phyloP scores from a whole-genome alignment of 768 basidiomycete species.

The Lactifluus subvellereus region DNA sequence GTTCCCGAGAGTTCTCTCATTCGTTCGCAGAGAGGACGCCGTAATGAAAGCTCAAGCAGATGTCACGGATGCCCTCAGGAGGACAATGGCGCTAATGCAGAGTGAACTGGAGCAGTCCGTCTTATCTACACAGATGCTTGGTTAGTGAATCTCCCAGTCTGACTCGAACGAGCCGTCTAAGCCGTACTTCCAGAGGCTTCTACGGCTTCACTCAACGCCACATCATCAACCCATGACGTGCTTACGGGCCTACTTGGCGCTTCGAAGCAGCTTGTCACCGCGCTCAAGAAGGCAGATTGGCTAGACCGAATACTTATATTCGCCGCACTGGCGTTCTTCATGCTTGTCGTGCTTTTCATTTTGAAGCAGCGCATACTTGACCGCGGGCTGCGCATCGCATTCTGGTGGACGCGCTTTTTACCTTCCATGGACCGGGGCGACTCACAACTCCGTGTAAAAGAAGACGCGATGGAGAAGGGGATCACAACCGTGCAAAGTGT shows the following conservation, averaged over 20 bases:
- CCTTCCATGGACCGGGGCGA: conserved; percentile 32
- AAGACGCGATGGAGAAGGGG: conserved; percentile 1
- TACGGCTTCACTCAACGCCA: conserved; percentile 65
- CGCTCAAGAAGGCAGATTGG: conserved; percentile 87
- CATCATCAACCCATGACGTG: conserved; percentile 71
- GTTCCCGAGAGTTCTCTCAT: conserved; percentile 5
- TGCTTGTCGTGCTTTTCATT: conserved; percentile 78
- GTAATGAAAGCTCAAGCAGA: conserved; percentile 86
- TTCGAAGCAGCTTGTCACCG: conserved; percentile 80
- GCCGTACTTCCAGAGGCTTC: conserved; percentile 57
- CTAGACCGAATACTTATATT: conserved; percentile 85
- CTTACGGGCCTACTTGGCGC: conserved; percentile 66
- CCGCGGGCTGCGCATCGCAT: conserved; percentile 66
- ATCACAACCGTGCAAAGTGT: neutral
- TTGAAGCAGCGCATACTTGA: conserved; percentile 85
- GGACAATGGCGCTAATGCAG: conserved; percentile 85
- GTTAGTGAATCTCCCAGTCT: conserved; percentile 35
- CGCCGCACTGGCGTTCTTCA: conserved; percentile 74
- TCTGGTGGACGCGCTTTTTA: conserved; percentile 83
- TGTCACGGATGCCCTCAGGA: conserved; percentile 81
- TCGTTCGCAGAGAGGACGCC: conserved; percentile 57
- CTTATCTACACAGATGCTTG: conserved; percentile 78
- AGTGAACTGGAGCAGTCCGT: conserved; percentile 88
- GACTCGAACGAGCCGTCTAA: neutral
- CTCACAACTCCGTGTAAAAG: neutral